Conservation (phyloP, 352 stramenopile genomes). For the Phytophthora pistaciae region DNA sequence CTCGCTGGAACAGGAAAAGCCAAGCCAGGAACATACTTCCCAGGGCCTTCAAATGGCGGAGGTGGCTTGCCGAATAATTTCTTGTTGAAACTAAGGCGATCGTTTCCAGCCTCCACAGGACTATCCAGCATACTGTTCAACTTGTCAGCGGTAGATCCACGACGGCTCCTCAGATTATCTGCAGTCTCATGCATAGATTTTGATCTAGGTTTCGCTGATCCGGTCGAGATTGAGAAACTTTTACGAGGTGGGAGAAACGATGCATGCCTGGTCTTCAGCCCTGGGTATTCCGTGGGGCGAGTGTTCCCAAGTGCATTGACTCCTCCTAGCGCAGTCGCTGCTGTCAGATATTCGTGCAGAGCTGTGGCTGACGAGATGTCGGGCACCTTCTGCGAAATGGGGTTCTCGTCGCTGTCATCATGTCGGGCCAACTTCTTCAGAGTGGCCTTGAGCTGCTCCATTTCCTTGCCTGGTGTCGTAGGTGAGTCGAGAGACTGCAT, state of each 20-base stretch:
- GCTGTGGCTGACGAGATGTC: constrained; percentile 22
- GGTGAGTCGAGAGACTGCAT: constrained; percentile 36
- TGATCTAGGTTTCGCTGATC: constrained; percentile 13
- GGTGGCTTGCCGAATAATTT: constrained; percentile 40
- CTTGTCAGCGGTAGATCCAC: constrained; percentile 4
- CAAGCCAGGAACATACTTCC: constrained; percentile 7
- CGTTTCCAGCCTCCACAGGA: not conserved
- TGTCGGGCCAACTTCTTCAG: constrained; percentile 67
- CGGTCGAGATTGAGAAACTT: constrained; percentile 13
- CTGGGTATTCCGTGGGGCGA: constrained; percentile 31
- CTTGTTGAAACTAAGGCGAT: constrained; percentile 37
- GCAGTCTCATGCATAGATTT: constrained; percentile 26
- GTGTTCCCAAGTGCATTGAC: constrained; percentile 18
- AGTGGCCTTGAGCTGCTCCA: constrained; percentile 78
- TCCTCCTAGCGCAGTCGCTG: constrained; percentile 22
- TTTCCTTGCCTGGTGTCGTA: constrained; percentile 56
- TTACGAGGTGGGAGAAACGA: constrained; percentile 33
- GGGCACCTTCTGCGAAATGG: constrained; percentile 8
- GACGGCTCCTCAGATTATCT: not conserved
- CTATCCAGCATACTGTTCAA: not conserved
- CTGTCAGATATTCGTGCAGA: constrained; percentile 40
- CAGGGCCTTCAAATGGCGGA: constrained; percentile 4
- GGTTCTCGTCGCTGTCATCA: constrained; percentile 28
- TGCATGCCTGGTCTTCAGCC: constrained; percentile 23
- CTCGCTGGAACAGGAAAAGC: constrained; percentile 21